phyloP scores from a whole-genome alignment of 2,329 filamentous ascomycete genomes.

The Cladosporium sp. region DNA sequence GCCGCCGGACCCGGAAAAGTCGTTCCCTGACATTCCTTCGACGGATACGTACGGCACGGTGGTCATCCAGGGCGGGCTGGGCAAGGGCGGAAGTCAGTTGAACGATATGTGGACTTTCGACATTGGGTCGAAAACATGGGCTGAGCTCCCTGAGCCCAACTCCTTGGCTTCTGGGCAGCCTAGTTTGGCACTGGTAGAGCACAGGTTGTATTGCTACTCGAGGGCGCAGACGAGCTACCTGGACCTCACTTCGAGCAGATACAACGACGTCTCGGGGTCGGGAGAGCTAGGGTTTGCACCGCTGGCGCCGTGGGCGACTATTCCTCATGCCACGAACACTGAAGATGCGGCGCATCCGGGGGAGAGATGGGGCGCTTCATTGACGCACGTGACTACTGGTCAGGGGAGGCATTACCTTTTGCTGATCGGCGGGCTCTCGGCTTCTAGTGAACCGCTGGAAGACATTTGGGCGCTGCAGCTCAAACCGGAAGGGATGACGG shows the following conservation, averaged over 20 bases:
- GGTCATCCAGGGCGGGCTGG: conserved; percentile 45
- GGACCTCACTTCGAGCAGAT: conserved; percentile 14
- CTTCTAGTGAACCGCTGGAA: conserved; percentile 17
- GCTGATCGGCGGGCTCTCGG: conserved; percentile 42
- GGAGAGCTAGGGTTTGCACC: conserved; percentile 16
- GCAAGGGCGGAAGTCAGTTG: conserved; percentile 22
- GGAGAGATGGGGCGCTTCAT: conserved; percentile 37
- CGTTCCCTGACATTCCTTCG: conserved; percentile 36
- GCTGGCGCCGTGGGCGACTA: conserved; percentile 35
- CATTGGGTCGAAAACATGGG: conserved; percentile 41
- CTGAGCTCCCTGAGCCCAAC: conserved; percentile 38
- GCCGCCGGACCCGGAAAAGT: conserved; percentile 35
- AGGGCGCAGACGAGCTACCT: conserved; percentile 16
- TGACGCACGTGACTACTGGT: conserved; percentile 45
- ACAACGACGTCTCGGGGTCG: conserved; percentile 10
- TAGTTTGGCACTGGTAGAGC: conserved; percentile 39
- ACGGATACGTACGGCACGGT: conserved; percentile 43
- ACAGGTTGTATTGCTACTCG: conserved; percentile 32
- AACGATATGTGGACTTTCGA: conserved; percentile 41
- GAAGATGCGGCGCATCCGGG: conserved; percentile 37
- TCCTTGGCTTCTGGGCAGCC: conserved; percentile 28
- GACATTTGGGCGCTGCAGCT: conserved; percentile 52
- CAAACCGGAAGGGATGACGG: conserved; percentile 39
- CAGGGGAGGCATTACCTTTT: conserved; percentile 49
- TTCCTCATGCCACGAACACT: conserved; percentile 32